Evolutionary conservation across 2,329 filamentous ascomycete genomes (phyloP).

Genomic region (Cytospora piceicola): DNA sequence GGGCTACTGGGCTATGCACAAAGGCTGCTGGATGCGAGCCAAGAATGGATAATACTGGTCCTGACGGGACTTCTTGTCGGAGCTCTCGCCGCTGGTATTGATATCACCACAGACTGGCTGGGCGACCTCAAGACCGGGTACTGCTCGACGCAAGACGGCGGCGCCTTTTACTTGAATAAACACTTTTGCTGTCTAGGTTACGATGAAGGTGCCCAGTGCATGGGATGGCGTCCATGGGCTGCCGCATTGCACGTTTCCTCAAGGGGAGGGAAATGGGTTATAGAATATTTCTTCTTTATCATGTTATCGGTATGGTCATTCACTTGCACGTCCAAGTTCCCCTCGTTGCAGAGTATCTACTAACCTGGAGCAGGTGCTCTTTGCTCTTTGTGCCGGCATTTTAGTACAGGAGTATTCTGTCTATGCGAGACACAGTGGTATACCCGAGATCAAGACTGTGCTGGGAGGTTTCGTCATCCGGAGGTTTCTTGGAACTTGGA

Average conservation of each 20-base stretch:
- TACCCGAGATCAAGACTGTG: constrained; percentile 96
- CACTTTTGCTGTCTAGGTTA: constrained; percentile 94
- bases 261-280: constrained; percentile 72
- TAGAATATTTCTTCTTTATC: constrained; percentile 87
- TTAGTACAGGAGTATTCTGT: constrained; percentile 83
- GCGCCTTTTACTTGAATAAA: constrained; percentile 88
- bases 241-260: constrained; percentile 70
- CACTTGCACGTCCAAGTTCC: background rate
- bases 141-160: constrained; percentile 78
- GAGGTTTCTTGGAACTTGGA: constrained; percentile 86
- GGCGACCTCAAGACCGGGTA: constrained; percentile 90
- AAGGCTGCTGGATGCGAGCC: constrained; percentile 79
- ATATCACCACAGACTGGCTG: constrained; percentile 90
- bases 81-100: constrained; percentile 82
- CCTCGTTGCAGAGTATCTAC: background rate
- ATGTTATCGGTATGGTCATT: constrained; percentile 71
- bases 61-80: constrained; percentile 84
- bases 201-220: constrained; percentile 78
- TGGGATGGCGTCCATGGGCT: constrained; percentile 87
- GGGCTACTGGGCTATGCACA: constrained; percentile 75
- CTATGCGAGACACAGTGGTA: constrained; percentile 92
- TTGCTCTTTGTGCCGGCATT: constrained; percentile 76
- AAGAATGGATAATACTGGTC: constrained; percentile 90
- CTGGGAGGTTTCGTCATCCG: constrained; percentile 92
- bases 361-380: constrained; percentile 61